phyloP scores from a whole-genome alignment of 352 stramenopile species.

The Phytophthora parvispora region DNA sequence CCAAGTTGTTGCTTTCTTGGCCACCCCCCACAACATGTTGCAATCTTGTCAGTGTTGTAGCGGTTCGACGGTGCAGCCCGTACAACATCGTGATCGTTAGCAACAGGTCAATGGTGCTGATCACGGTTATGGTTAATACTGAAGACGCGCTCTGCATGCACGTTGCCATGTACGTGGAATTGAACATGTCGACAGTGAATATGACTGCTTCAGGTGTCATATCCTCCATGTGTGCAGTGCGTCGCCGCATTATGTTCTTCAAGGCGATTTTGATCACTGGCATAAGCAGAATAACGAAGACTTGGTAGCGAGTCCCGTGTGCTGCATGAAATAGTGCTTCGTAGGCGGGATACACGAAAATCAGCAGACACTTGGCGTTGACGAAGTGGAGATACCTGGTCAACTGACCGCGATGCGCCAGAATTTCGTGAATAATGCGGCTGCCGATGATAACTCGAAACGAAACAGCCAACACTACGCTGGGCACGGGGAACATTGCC shows the following conservation, averaged over 20 bases:
- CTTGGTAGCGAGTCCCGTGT: not conserved
- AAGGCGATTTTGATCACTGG: conserved; percentile 34
- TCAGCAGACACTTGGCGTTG: not conserved
- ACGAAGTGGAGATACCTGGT: conserved; percentile 8
- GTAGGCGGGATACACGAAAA: conserved; percentile 17
- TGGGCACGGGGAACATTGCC: conserved; percentile 3
- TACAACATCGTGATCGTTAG: conserved; percentile 8
- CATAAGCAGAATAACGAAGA: conserved; percentile 9
- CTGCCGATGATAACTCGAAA: conserved; percentile 12
- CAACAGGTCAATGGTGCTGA: not conserved
- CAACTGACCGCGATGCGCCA: conserved; percentile 1
- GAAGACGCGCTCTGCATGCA: conserved; percentile 26
- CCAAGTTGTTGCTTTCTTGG: not conserved
- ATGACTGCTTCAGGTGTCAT: conserved; percentile 20
- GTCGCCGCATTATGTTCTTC: conserved; percentile 12
- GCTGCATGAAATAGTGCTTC: conserved; percentile 4
- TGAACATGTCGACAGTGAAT: conserved; percentile 28
- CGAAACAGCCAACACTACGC: not conserved
- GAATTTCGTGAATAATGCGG: conserved; percentile 8
- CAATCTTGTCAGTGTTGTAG: not conserved
- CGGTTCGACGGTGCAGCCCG: conserved; percentile 5
- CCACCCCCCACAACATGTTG: not conserved
- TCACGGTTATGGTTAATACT: not conserved
- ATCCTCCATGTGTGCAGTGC: conserved; percentile 20
- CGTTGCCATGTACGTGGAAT: conserved; percentile 18